Conservation (phyloP, 805 yeast species). For the Barnettozyma salicaria region DNA sequence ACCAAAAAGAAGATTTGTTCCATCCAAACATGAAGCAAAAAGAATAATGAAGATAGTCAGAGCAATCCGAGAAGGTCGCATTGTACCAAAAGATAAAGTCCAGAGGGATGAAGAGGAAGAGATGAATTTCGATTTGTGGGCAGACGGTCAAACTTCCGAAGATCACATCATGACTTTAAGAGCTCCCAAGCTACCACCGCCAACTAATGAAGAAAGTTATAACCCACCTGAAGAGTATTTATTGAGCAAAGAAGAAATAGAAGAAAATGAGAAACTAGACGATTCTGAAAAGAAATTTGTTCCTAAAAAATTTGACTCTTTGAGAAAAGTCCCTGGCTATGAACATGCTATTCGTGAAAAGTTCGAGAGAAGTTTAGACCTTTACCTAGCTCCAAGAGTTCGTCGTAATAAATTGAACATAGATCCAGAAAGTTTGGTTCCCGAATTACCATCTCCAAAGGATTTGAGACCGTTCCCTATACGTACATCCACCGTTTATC, state of each 20-base stretch:
- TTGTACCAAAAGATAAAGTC: constrained; percentile 63
- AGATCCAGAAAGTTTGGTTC: constrained; percentile 93
- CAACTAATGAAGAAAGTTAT: constrained; percentile 93
- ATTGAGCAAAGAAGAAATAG: constrained; percentile 68
- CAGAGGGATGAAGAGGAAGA: constrained; percentile 47
- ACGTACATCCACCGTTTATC: constrained; percentile 72
- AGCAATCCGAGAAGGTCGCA: constrained; percentile 95
- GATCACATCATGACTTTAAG: constrained; percentile 89
- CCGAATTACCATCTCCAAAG: constrained; percentile 94
- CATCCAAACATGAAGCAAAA: constrained; percentile 95
- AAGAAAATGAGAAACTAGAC: constrained; percentile 72
- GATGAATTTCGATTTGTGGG: constrained; percentile 78
- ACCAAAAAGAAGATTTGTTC: constrained; percentile 94
- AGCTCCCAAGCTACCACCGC: constrained; percentile 95
- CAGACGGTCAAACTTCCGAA: constrained; percentile 51
- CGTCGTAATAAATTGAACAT: constrained; percentile 85
- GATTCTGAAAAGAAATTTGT: constrained; percentile 64
- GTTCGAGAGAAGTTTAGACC: constrained; percentile 89
- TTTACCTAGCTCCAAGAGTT: constrained; percentile 93
- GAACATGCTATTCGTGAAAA: constrained; percentile 79
- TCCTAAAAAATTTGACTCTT: constrained; percentile 74
- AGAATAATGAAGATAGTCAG: constrained; percentile 92
- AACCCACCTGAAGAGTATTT: constrained; percentile 97
- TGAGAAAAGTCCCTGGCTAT: constrained; percentile 93
- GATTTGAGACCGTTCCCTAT: constrained; percentile 97